Base-by-base conservation (phyloP, 2,329 filamentous ascomycete genomes). In the Alternaria dauci region DNA sequence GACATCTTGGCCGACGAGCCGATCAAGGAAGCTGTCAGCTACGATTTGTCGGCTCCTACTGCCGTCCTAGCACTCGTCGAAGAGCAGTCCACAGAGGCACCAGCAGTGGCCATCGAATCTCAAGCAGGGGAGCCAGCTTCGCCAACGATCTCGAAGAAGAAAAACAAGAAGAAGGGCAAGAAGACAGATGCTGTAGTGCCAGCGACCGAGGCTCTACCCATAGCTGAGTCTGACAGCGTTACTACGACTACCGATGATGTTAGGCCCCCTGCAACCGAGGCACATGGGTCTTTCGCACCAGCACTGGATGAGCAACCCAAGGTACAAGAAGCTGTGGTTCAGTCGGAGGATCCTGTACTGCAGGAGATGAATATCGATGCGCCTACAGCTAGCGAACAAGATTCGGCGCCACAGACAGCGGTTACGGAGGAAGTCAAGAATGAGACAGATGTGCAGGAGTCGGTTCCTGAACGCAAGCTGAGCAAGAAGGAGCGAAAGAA, bases 401-500 rank as follows among this genome's bases (percentile, higher is more conserved):
- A 14, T 34, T 26, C 14, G 23, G 11, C 32, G 5, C 43, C 47
- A 30, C 25, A 42, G 3, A 20, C 32, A 16, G 44, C 32, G 8
- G 34, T 57, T 7, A 4, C 52, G 5, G 56, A 60, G 7, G 36
- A 61, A 20, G 28, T 23, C 36, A 58, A 54, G 20, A 55, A 62
- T n/a, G 9, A 25, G 7, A 30, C 54, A 5, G 59, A 59, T 9
- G 2, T 44, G n/a, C 67, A 71, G 36, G 66, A 57, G 54, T 68
- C 70, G 9, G 32, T 44, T 8, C 58, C 72, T n/a, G 60, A 43
- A 43, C 73, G 68, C 41, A 76, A 74, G 59, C 63, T 75, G n/a
- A 76, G 72, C 63, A 76, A 77, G 62, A 76, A 76, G 39, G 73
- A 76, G 39, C 74, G 71, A 62, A 76, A 72, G 61, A 76, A 70